These are phyloP conservation scores for Trichothecium roseum DNA, from an alignment of 2,329 filamentous ascomycete species.

Conservation along the genomic window DNA sequence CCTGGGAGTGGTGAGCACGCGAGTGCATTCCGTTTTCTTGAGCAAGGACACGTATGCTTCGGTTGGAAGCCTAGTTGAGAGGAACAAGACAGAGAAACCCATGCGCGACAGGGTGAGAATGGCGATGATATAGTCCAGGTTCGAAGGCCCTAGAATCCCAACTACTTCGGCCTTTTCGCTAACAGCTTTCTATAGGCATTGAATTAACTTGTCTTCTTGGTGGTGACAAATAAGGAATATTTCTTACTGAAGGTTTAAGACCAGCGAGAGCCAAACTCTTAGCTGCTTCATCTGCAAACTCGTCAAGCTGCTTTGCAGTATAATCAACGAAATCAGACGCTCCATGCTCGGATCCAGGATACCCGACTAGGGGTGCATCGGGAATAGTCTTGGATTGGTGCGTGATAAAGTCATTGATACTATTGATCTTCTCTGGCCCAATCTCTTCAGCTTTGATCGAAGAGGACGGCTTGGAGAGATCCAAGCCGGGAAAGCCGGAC, in stretches of 20 bases:
- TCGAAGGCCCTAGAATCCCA: constrained; percentile 36
- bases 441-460: not conserved
- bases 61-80: constrained; percentile 10
- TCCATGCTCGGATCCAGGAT: constrained; percentile 10
- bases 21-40: constrained; percentile 6
- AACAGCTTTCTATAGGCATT: constrained; percentile 4
- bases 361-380: constrained; percentile 12
- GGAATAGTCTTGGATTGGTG: constrained; percentile 11
- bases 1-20: constrained; percentile 8
- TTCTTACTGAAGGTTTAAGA: constrained; percentile 7
- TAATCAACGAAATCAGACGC: constrained; percentile 12
- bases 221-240: not conserved
- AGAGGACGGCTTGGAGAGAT: constrained; percentile 1
- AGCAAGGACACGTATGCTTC: constrained; percentile 9
- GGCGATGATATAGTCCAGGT: constrained; percentile 42
- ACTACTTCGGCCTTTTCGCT: constrained; percentile 22
- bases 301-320: constrained; percentile 12
- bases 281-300: constrained; percentile 12
- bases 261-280: constrained; percentile 6
- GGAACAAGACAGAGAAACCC: constrained; percentile 31
- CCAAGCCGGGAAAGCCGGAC: too few relatives aligned
- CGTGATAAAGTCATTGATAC: constrained; percentile 12
- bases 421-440: constrained; percentile 7
- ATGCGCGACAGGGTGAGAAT: constrained; percentile 41
- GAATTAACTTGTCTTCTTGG: not conserved